Evolutionary conservation across 2,329 filamentous ascomycete species (phyloP).

Genomic region (Biscogniauxia marginata): DNA sequence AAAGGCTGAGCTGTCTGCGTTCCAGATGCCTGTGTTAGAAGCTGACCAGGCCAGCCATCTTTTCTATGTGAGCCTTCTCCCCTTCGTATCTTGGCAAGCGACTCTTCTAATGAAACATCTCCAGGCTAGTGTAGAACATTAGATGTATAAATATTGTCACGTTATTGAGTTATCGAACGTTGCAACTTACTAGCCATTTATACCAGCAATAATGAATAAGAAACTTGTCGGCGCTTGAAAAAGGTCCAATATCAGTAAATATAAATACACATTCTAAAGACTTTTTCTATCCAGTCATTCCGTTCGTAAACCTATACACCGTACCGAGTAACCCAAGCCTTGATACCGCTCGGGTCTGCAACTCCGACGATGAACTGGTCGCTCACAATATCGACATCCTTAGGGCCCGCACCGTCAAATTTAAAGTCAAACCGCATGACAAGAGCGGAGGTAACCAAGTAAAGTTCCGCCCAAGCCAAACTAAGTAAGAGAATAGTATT

Average conservation of each 20-base stretch:
- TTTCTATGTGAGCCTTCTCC: too few species aligned
- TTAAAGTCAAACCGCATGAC: neutral
- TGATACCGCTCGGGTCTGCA: neutral
- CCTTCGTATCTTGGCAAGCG: too few species aligned
- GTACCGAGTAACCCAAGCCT: neutral
- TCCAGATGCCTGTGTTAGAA: too few species aligned
- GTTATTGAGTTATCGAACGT: too few species aligned
- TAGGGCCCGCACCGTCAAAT: conserved; percentile 1
- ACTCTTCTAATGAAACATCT: too few species aligned
- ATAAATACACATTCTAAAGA: neutral
- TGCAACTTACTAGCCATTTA: too few species aligned
- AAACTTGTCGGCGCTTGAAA: too few species aligned
- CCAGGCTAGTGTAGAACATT: too few species aligned
- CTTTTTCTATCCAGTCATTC: neutral
- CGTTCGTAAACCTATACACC: neutral
- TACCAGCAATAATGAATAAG: too few species aligned
- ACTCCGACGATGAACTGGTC: neutral
- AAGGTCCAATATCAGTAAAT: neutral
- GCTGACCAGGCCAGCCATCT: too few species aligned
- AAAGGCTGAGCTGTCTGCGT: too few species aligned
- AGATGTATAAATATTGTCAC: too few species aligned
- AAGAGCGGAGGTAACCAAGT: neutral
- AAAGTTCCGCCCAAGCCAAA: conserved; percentile 2
- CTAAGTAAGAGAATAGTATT: neutral
- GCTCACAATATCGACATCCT: neutral